phyloP scores from a whole-genome alignment of 768 basidiomycete species.

The Tulasnella sp. region DNA sequence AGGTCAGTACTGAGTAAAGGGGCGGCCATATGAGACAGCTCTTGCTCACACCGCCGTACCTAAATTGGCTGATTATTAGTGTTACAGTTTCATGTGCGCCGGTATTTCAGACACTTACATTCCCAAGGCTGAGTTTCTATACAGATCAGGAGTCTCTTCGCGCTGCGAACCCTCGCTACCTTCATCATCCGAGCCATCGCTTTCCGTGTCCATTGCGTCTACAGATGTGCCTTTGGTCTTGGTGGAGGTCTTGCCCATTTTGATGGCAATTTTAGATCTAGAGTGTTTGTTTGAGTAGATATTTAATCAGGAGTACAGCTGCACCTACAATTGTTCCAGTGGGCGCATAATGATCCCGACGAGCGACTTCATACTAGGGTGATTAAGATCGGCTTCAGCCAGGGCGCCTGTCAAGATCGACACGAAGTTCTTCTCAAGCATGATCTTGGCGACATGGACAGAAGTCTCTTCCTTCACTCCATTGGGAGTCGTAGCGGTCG shows the following conservation, averaged over 20 bases:
- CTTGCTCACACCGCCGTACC: conserved; percentile 73
- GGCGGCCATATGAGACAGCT: neutral
- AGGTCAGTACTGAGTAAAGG: neutral
- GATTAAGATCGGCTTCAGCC: conserved; percentile 90
- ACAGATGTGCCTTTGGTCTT: conserved; percentile 51
- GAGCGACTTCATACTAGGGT: conserved; percentile 77
- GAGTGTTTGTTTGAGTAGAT: conserved; percentile 4
- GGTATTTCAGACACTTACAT: conserved; percentile 47
- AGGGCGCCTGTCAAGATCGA: conserved; percentile 76
- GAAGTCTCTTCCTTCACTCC: conserved; percentile 52
- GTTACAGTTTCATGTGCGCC: neutral
- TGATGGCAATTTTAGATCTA: conserved; percentile 95
- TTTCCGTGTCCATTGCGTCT: conserved; percentile 34
- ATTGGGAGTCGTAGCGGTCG: conserved; percentile 30
- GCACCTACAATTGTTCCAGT: conserved; percentile 72
- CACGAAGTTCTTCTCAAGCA: conserved; percentile 97
- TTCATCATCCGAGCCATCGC: conserved; percentile 37
- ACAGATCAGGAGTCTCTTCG: conserved; percentile 85
- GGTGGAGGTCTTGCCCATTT: conserved; percentile 76
- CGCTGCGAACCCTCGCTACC: conserved; percentile 31
- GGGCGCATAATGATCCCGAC: conserved; percentile 84
- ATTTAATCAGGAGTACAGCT: conserved; percentile 13
- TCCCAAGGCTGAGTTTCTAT: conserved; percentile 91
- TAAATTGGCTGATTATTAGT: conserved; percentile 18
- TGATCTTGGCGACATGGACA: conserved; percentile 89